Evolutionary conservation across 306 rosid species (phyloP), one percentile per base, ranked within the genome.

Genomic region (Erythrophleum fordii): DNA sequence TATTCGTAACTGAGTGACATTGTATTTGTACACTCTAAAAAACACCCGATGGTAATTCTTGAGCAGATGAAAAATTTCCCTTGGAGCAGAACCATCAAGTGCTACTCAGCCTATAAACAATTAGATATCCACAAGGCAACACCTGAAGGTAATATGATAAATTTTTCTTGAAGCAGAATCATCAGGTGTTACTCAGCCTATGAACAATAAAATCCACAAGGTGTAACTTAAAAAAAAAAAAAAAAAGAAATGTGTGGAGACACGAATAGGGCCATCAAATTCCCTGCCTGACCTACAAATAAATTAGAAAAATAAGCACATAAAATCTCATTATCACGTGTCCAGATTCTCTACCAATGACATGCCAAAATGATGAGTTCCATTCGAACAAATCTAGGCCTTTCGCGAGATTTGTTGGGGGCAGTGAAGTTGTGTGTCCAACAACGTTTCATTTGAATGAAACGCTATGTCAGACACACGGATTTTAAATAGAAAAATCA

Each of bases 271-370:
- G 34, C 64, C 74, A 80, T 60, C 71, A 79, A 77, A 29, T 72
- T 83, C 83, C 81, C 86, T 76, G 72, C 81, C 85, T 79, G 87
- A 81, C 86, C 92, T n/a, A n/a, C n/a, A n/a, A n/a, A n/a, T n/a
- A n/a, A n/a, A n/a, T n/a, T 77, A 73, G 75, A 34, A 80, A 71
- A 76, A 76, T 6, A 46, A 75, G 75, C 23, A 72, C 20, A 35
- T 7, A 76, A 74, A 49, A 81, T 37, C 14, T 76, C 56, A 83
- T 72, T 52, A 55, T 56, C 16, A 31, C 18, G 34, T 31, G 48
- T 51, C 48, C n/a, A n/a, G n/a, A n/a, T n/a, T n/a, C n/a, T n/a
- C n/a, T n/a, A n/a, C n/a, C n/a, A n/a, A n/a, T n/a, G n/a, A n/a
- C n/a, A n/a, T n/a, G n/a, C n/a, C n/a, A n/a, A n/a, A n/a, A n/a